Conservation (phyloP, 2,329 filamentous ascomycete species). For the Penicillium sp. region DNA sequence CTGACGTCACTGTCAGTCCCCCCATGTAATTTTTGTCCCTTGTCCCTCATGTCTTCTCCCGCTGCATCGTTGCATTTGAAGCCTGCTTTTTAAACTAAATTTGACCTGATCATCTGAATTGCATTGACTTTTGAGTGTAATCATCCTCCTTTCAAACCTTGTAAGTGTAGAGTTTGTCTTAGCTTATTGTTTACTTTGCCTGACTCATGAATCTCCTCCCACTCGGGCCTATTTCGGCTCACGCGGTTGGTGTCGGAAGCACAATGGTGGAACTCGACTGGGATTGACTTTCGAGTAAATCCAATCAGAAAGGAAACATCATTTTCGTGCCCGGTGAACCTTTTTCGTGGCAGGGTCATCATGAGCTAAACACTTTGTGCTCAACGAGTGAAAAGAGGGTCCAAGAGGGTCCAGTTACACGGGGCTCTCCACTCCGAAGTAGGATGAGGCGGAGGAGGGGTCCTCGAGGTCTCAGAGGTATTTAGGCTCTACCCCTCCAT, state of each 20-base stretch:
- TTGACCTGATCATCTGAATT: conserved; percentile 3
- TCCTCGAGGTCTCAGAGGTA: neutral
- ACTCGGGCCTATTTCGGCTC: neutral
- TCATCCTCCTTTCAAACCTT: neutral
- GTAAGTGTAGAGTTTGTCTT: neutral
- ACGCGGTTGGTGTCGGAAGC: conserved; percentile 26
- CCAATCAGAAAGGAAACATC: conserved; percentile 17
- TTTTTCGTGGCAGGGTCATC: conserved; percentile 22
- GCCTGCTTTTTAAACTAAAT: conserved; percentile 19
- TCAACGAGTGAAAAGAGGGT: neutral
- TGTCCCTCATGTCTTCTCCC: conserved; percentile 3
- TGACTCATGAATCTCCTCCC: neutral
- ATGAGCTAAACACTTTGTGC: conserved; percentile 5
- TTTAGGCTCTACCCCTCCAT: conserved; percentile 30
- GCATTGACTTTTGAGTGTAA: conserved; percentile 4
- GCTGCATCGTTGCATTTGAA: conserved; percentile 30
- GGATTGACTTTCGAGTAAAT: conserved; percentile 21
- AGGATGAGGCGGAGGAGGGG: neutral
- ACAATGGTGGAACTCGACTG: conserved; percentile 13
- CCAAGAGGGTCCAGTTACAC: neutral
- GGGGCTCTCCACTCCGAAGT: conserved; percentile 17
- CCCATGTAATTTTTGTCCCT: conserved; percentile 24
- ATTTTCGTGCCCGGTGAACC: conserved; percentile 26
- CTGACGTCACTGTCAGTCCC: conserved; percentile 15
- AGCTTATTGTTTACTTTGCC: neutral